Conservation (phyloP, 768 basidiomycete species). For the Porpolomopsis calyptriformis region DNA sequence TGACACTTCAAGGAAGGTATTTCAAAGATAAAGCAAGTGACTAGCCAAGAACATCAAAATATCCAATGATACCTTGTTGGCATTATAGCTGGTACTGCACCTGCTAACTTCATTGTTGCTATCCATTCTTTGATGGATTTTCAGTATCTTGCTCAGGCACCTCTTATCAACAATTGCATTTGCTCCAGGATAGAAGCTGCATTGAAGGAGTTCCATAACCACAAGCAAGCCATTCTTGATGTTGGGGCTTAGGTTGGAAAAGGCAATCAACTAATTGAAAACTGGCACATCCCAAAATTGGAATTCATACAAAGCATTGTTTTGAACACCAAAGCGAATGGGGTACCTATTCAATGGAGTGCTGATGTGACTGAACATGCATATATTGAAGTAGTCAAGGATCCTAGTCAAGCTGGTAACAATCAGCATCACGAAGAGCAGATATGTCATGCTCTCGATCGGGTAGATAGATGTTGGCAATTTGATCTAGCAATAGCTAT, state of each 20-base stretch:
- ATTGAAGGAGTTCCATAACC: slow-evolving; percentile 17
- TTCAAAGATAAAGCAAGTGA: slow-evolving; percentile 17
- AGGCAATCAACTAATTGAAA: slow-evolving; percentile 11
- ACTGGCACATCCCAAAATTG: slow-evolving; percentile 26
- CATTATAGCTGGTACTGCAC: slow-evolving; percentile 11
- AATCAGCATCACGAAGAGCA: slow-evolving; percentile 15
- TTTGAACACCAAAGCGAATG: slow-evolving; percentile 8
- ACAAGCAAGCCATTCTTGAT: slow-evolving; percentile 18
- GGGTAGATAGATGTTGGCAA: slow-evolving; percentile 8
- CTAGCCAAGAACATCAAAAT: slow-evolving; percentile 19
- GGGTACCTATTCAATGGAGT: slow-evolving; percentile 17
- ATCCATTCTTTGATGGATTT: slow-evolving; percentile 9
- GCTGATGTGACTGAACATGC: slow-evolving; percentile 17
- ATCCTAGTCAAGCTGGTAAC: slow-evolving; percentile 13
- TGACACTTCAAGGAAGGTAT: slow-evolving; percentile 22
- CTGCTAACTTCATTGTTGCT: slow-evolving; percentile 8
- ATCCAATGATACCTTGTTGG: slow-evolving; percentile 15
- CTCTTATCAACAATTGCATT: slow-evolving; percentile 1
- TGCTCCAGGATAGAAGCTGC: slow-evolving; percentile 10
- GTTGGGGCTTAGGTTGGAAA: slow-evolving; percentile 10
- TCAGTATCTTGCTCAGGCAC: slow-evolving; percentile 9
- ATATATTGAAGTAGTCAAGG: slow-evolving; percentile 15
- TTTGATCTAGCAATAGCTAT: slow-evolving; percentile 13
- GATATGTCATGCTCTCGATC: slow-evolving; percentile 15
- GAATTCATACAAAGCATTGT: slow-evolving; percentile 20